Evolutionary conservation across 169 alveolate genomes (phyloP), one percentile per base, ranked within the genome.

Genomic region (Plasmodium vinckei): DNA sequence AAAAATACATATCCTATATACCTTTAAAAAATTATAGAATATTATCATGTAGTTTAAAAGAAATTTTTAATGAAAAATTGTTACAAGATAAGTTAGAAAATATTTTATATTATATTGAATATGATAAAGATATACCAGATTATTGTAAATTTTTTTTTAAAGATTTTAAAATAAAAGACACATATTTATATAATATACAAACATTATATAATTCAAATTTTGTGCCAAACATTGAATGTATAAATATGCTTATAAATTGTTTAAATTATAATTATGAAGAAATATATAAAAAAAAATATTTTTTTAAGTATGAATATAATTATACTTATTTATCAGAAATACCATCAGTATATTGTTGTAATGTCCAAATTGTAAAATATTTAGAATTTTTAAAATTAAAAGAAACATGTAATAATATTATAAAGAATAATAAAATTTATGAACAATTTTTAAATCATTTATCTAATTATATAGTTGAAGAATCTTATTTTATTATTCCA

Each of bases 1-100:
- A 82, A 67, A 82, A 82, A 82, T 82, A 82, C 47, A 82, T 82
- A 33, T 82, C 79, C n/a, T 82, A 82, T 67, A 46, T 67, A 57
- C 84, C 90, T 9, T 60, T 82, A 15, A 19, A 82, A 12, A 65
- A 82, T 19, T 82, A 82, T 23, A 68, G 17, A 57, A 82, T 82
- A 46, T 54, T 82, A n/a, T 68, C 68, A n/a, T 49, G 49, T 53
- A 39, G 72, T 39, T 53, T 82, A 54, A 53, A 67, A 19, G 84
- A 82, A 12, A 82, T 82, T 39, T 82, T 82, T 70, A 39, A 51
- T 9, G 90, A 82, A 13, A 39, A 68, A 67, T 53, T 51, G 53
- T 21, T 23, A 10, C 51, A 33, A 56, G 64, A 82, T 12, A 49
- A 82, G n/a, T 54, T 82, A 67, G 33, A 70, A 27, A 9, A 67